Base-by-base conservation (phyloP, 106 monocot genomes). In the Dendrobium officinale region DNA sequence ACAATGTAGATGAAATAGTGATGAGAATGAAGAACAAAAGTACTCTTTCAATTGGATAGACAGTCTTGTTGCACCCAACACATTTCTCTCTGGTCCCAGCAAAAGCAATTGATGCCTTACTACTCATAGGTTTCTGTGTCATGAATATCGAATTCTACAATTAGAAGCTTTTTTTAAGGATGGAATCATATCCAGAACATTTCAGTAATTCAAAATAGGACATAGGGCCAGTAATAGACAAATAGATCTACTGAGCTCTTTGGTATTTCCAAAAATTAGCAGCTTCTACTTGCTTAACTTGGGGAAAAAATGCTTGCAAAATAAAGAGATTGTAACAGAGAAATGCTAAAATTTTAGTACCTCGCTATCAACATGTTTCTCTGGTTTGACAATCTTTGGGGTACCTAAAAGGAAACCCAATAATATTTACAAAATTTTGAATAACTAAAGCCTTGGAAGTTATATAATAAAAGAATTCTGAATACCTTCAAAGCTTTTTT, bases 401-500 rank as follows among this genome's bases (percentile, higher is more conserved):
- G 93, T 96, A 10, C 96, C 96, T 96, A 84, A 45, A 76, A 75
- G 7, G 11, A 13, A 43, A 81, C 67, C 27, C 15, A 66, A 73
- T 15, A 80, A 58, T 49, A 16, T 24, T 76, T n/a, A 76, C 24
- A 76, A 26, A 8, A 42, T 74, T 74, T 20, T 20, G 18, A 6
- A 15, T 33, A 61, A 61, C 61, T 31, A 16, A 11, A 31, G 27
- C 15, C 20, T 9, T n/a, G 22, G 27, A 0, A 6, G 26, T 6
- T 75, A 37, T 61, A 22, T 3, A 64, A 27, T 33, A 18, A 74
- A 37, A 29, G 74, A 40, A 26, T 27, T 26, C 27, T 43, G 42
- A 48, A 19, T 78, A 93, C 96, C 96, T 82, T 96, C 96, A 80
- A 96, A 96, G 84, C 96, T 96, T 82, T 96, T 96, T 81, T 96